Evolutionary conservation across 805 yeast species (phyloP).

Genomic region (Wickerhamomyces rabaulensis): DNA sequence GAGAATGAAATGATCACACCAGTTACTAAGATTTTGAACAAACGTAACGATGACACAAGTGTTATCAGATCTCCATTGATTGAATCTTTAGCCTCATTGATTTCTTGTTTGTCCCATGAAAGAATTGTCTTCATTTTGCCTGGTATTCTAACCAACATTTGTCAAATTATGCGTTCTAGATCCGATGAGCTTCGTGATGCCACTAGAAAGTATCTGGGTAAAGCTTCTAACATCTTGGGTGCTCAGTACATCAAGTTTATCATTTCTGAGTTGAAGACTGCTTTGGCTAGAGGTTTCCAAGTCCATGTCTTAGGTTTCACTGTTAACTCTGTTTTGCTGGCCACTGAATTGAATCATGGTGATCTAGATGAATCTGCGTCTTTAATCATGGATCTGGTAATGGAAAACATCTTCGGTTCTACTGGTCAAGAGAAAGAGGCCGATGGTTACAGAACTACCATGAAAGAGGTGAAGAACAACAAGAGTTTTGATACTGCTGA

Average conservation of each 20-base stretch:
- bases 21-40: constrained; percentile 50
- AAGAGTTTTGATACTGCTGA: constrained; percentile 88
- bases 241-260: constrained; percentile 69
- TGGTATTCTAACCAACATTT: constrained; percentile 76
- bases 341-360: constrained; percentile 54
- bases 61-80: constrained; percentile 72
- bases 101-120: constrained; percentile 56
- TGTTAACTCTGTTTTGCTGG: constrained; percentile 64
- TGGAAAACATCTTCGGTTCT: constrained; percentile 91
- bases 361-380: constrained; percentile 67
- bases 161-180: constrained; percentile 81
- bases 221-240: constrained; percentile 62
- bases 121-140: constrained; percentile 60
- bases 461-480: constrained; percentile 86
- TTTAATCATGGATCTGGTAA: constrained; percentile 61
- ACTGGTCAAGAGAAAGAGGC: constrained; percentile 94
- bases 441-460: constrained; percentile 78
- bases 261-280: constrained; percentile 69
- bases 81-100: constrained; percentile 68
- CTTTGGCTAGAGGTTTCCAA: constrained; percentile 86
- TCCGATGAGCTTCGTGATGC: constrained; percentile 87
- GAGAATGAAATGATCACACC: constrained; percentile 56
- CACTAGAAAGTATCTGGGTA: constrained; percentile 68
- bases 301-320: constrained; percentile 89
- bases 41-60: constrained; percentile 75